phyloP scores from a whole-genome alignment of 2,329 filamentous ascomycete genomes.

The Stylonectria norvegica region DNA sequence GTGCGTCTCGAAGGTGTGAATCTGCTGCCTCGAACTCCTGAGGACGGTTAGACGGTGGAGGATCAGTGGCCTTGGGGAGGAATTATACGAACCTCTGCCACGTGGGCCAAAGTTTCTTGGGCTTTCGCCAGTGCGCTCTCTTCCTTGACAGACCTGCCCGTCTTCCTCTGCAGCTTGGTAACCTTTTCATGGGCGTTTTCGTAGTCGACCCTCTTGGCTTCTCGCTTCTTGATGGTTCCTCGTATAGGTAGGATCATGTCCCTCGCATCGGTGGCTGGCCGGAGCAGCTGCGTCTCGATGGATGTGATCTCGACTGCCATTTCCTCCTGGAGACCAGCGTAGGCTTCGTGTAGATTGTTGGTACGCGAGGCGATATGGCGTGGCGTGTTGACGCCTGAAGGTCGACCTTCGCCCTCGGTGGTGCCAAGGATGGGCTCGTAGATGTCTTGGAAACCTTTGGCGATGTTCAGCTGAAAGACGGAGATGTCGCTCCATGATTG shows the following conservation, averaged over 20 bases:
- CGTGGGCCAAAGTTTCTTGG: slow-evolving; percentile 3
- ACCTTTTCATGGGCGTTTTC: slow-evolving; percentile 10
- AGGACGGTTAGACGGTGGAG: not conserved
- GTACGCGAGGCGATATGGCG: slow-evolving; percentile 1
- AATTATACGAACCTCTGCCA: slow-evolving; percentile 6
- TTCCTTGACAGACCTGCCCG: slow-evolving; percentile 7
- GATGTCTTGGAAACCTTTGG: slow-evolving; percentile 9
- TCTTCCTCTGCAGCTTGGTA: slow-evolving; percentile 9
- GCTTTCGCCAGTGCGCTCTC: slow-evolving; percentile 9
- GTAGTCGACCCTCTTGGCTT: slow-evolving; percentile 10
- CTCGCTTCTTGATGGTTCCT: slow-evolving; percentile 12
- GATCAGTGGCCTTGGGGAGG: not conserved
- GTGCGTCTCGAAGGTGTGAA: slow-evolving; percentile 7
- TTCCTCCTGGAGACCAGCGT: slow-evolving; percentile 10
- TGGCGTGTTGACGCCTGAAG: slow-evolving; percentile 1
- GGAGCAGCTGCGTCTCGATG: slow-evolving; percentile 10
- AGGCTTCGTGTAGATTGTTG: slow-evolving; percentile 5
- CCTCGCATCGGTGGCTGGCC: slow-evolving; percentile 8
- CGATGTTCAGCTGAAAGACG: slow-evolving; percentile 6
- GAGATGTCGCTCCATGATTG: slow-evolving; percentile 10
- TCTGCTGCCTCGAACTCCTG: slow-evolving; percentile 11
- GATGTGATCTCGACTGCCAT: slow-evolving; percentile 9
- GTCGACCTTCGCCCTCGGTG: slow-evolving; percentile 4
- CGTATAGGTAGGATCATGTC: slow-evolving; percentile 8
- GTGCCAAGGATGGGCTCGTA: slow-evolving; percentile 6